phyloP scores from a whole-genome alignment of 371 early-diverging fungal species.

The Amoeboaphelidium protococcarum region DNA sequence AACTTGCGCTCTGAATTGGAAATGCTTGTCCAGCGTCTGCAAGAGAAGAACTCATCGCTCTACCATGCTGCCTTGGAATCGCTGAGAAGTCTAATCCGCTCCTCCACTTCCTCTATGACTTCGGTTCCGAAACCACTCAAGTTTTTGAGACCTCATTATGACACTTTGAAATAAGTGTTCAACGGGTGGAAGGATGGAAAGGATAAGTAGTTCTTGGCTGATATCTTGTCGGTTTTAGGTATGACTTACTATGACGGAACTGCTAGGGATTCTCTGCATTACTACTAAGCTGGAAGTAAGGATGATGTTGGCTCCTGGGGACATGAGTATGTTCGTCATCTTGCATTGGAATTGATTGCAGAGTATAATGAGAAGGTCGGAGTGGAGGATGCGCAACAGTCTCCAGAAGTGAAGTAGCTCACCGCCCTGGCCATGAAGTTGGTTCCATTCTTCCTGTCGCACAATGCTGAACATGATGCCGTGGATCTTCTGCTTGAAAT shows the following conservation, averaged over 20 bases:
- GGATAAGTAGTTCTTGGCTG: constrained; percentile 67
- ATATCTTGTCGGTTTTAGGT: constrained; percentile 81
- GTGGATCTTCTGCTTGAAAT: constrained; percentile 77
- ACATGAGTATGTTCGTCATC: constrained; percentile 90
- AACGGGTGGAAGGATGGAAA: constrained; percentile 38
- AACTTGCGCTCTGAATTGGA: constrained; percentile 73
- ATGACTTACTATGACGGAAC: constrained; percentile 94
- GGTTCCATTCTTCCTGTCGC: constrained; percentile 76
- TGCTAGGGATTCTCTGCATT: constrained; percentile 90
- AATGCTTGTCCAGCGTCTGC: constrained; percentile 86
- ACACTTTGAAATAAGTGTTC: constrained; percentile 33
- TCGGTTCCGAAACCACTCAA: constrained; percentile 94
- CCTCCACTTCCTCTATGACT: constrained; percentile 88
- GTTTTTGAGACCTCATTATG: constrained; percentile 63
- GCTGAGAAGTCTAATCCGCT: constrained; percentile 60
- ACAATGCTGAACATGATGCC: constrained; percentile 93
- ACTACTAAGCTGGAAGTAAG: constrained; percentile 66
- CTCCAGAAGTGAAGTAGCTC: constrained; percentile 20
- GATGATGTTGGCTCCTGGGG: constrained; percentile 81
- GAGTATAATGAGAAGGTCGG: constrained; percentile 42
- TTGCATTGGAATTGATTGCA: constrained; percentile 68
- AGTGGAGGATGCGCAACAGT: constrained; percentile 11
- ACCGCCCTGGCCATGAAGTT: constrained; percentile 43
- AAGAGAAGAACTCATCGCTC: constrained; percentile 55
- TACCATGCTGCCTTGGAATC: constrained; percentile 65